Base-by-base conservation (phyloP, 768 basidiomycete species). In the Boletus subparvulus region DNA sequence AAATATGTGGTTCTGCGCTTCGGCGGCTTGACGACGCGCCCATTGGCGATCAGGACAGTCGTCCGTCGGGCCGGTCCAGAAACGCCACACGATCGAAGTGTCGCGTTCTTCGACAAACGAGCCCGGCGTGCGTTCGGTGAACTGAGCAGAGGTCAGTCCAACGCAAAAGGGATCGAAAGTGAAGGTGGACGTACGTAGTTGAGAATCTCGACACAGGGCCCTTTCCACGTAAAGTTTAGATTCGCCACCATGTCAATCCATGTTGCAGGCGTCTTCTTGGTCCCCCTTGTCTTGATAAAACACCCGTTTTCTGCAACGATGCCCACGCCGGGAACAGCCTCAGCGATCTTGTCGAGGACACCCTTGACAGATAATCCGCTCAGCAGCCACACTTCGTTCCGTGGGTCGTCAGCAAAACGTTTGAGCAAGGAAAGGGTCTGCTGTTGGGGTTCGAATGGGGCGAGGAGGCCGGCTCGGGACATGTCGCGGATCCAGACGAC, bases 241-340 rank as follows among this genome's bases (percentile, higher is more conserved):
- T 87, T 88, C 0, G 84, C 75, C 5, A 93, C 88, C 84, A 92
- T 88, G 61, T 84, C 88, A 58, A 90, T 79, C 93, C 93, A 94
- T 41, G 28, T 59, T 4, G 47, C 81, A 69, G 16, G 74, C 66
- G 10, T 56, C 61, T 59, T 70, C 58, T 58, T 71, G 33, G 50
- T 65, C 28, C 49, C 67, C 36, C 74, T 77, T 4, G 85, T 81
- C 74, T 84, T 88, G 65, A 93, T 81, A 68, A 85, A 94, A 68
- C 92, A 94, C 2, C 92, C 92, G 57, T 94, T 92, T 76, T 94
- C 93, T 0, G 91, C 90, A 80, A 92, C 85, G 56, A 94, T 83
- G 17, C 92, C 92, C 50, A 94, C 74, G 39, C 78, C 79, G 2
- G 89, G 88, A 12, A 86, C 77, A 58, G 75, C 73, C 55, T 79